phyloP scores from a whole-genome alignment of 2,329 filamentous ascomycete species.

The Metarhizium album region DNA sequence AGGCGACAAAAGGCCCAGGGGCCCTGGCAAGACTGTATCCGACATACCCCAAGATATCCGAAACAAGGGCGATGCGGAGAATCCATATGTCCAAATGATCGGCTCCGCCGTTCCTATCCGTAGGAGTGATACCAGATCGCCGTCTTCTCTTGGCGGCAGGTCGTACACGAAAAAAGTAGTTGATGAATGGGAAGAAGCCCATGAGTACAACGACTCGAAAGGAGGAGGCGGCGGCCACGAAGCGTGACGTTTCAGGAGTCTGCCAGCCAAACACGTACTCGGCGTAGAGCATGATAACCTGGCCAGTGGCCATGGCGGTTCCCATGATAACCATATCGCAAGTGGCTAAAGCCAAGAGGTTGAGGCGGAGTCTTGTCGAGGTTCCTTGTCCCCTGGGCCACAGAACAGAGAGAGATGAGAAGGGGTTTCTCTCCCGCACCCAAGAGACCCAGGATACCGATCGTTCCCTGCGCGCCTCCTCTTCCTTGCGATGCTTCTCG shows the following conservation, averaged over 20 bases:
- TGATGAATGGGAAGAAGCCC: constrained; percentile 63
- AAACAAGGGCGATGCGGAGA: constrained; percentile 62
- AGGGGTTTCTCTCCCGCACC: constrained; percentile 48
- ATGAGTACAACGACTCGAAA: constrained; percentile 68
- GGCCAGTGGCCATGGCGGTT: constrained; percentile 67
- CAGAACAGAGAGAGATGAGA: constrained; percentile 69
- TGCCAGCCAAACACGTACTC: constrained; percentile 75
- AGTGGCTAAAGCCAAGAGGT: constrained; percentile 69
- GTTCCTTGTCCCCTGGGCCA: constrained; percentile 58
- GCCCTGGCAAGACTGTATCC: constrained; percentile 61
- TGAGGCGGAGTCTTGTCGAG: constrained; percentile 54
- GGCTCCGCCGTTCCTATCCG: constrained; percentile 53
- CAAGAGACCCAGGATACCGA: constrained; percentile 18
- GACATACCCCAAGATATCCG: constrained; percentile 64
- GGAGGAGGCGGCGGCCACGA: constrained; percentile 69
- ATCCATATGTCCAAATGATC: constrained; percentile 69
- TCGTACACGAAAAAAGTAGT: constrained; percentile 58
- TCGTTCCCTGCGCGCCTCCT: constrained; percentile 23
- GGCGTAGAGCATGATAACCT: constrained; percentile 76
- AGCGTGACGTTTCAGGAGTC: constrained; percentile 68
- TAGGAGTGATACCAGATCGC: constrained; percentile 22
- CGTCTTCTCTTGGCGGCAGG: constrained; percentile 32
- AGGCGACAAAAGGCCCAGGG: constrained; percentile 55
- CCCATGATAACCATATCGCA: constrained; percentile 78
- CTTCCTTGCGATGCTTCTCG: constrained; percentile 49